Base-by-base conservation (phyloP, 106 monocot species). In the Dioscorea alata region DNA sequence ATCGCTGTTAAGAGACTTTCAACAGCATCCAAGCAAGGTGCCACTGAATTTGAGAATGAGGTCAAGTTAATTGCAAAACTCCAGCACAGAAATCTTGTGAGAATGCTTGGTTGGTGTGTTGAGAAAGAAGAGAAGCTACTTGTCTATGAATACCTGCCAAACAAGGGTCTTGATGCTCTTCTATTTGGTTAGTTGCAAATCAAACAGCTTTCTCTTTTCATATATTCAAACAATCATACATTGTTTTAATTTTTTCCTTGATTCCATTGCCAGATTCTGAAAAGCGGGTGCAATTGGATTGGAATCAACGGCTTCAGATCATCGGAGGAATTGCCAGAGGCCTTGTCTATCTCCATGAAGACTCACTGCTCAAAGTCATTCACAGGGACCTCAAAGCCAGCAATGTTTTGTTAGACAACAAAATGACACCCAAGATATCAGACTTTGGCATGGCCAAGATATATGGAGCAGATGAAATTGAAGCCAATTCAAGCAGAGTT, bases 221-320 rank as follows among this genome's bases (percentile, higher is more conserved):
- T 8, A 5, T 10, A 18, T 48, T 65, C 12, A 12, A 8, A 3
- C n/a, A 2, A 12, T n/a, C 6, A 65, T 12, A 22, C 21, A 10
- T 42, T 42, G 2, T 42, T 8, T 12, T 12, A n/a, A n/a, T 20
- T 23, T 59, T 65, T 13, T 49, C 12, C 22, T 42, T 10, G 0
- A 42, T 42, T 42, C 5, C 10, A 10, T 42, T 42, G 42, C 8
- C 12, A 58, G 56, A 32, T 53, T 10, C 12, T 14, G 28, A 23
- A 57, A 71, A 77, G 56, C 25, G 49, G 0, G 50, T 13, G 14
- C 49, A 35, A 1, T 65, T 78, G n/a, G 67, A 78, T 52, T 78
- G 78, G 78, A 60, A 48, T 24, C 52, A 23, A 19, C 34, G 78
- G 24, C 61, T 49, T 35, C 50, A 61, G 16, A 66, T 76, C 17